Evolutionary conservation across 2,329 filamentous ascomycete genomes (phyloP).

Genomic region (Hypoxylon sp.): DNA sequence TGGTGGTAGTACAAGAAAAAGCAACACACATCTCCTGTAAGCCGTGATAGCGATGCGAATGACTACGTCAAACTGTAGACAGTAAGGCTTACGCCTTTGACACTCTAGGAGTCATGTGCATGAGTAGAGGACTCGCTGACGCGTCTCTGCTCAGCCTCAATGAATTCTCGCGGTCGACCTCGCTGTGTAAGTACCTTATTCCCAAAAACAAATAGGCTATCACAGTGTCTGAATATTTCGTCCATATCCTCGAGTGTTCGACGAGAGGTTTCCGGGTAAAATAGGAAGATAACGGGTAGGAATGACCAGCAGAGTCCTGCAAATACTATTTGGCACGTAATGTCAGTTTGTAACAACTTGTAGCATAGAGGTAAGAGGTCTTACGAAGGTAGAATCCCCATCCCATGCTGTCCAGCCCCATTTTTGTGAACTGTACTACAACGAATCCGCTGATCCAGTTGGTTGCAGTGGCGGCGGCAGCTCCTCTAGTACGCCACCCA

Average conservation of each 20-base stretch:
- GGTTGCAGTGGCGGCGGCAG: slow-evolving; percentile 54
- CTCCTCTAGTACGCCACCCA: slow-evolving; percentile 55
- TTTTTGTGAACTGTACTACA: slow-evolving; percentile 55
- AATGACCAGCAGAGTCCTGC: slow-evolving; percentile 58
- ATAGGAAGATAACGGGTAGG: slow-evolving; percentile 61
- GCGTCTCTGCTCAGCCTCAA: slow-evolving; percentile 55
- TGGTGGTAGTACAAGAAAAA: background rate
- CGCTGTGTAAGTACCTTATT: slow-evolving; percentile 56
- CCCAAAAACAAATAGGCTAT: slow-evolving; percentile 54
- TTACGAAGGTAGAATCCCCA: slow-evolving; percentile 62
- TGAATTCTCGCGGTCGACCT: slow-evolving; percentile 55
- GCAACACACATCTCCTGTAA: background rate
- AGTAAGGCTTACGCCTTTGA: background rate
- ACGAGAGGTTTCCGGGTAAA: slow-evolving; percentile 65
- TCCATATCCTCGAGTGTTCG: slow-evolving; percentile 66
- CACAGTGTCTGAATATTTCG: slow-evolving; percentile 57
- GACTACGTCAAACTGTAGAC: background rate
- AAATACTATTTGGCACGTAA: slow-evolving; percentile 58
- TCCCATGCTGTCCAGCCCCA: slow-evolving; percentile 58
- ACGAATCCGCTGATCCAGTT: slow-evolving; percentile 57
- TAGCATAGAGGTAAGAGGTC: slow-evolving; percentile 53
- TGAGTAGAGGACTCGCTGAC: slow-evolving; percentile 44
- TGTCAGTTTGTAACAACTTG: slow-evolving; percentile 7
- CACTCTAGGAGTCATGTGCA: background rate
- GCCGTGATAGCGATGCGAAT: background rate